These are phyloP conservation scores for Thelonectria blattea DNA, from an alignment of 2,329 filamentous ascomycete species.

Conservation along the genomic window DNA sequence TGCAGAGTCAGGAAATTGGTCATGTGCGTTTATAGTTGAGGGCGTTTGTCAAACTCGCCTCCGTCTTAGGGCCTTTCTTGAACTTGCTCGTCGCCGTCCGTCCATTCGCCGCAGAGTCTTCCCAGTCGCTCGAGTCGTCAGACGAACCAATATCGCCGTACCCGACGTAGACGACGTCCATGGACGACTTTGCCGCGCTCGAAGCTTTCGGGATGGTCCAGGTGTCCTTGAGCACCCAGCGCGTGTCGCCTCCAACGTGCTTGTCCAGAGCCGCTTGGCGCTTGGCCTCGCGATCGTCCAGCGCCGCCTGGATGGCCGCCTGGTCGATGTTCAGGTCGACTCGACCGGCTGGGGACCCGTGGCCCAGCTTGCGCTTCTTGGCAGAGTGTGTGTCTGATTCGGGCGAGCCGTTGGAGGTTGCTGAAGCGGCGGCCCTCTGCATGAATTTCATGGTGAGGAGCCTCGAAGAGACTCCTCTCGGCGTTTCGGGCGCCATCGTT, in stretches of 20 bases:
- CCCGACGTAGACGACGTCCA: constrained; percentile 66
- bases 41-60: constrained; percentile 36
- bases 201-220: constrained; percentile 33
- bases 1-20: constrained; percentile 16
- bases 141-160: constrained; percentile 57
- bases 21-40: background rate
- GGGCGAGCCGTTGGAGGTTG: constrained; percentile 52
- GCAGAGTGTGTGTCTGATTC: constrained; percentile 57
- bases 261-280: constrained; percentile 66
- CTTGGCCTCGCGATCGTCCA: constrained; percentile 71
- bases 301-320: constrained; percentile 65
- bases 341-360: constrained; percentile 46
- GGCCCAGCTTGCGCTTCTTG: constrained; percentile 67
- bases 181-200: constrained; percentile 44
- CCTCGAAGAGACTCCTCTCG: constrained; percentile 80
- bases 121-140: constrained; percentile 45
- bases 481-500: constrained; percentile 57
- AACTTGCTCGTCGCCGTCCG: constrained; percentile 45
- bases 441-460: constrained; percentile 97
- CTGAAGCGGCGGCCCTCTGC: constrained; percentile 79
- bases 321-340: constrained; percentile 56
- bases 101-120: constrained; percentile 43
- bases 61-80: constrained; percentile 37
- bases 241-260: constrained; percentile 71
- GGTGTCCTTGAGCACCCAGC: constrained; percentile 72